These are phyloP conservation scores for Pezicula neosporulosa DNA, from an alignment of 2,329 filamentous ascomycete genomes.

Conservation along the genomic window DNA sequence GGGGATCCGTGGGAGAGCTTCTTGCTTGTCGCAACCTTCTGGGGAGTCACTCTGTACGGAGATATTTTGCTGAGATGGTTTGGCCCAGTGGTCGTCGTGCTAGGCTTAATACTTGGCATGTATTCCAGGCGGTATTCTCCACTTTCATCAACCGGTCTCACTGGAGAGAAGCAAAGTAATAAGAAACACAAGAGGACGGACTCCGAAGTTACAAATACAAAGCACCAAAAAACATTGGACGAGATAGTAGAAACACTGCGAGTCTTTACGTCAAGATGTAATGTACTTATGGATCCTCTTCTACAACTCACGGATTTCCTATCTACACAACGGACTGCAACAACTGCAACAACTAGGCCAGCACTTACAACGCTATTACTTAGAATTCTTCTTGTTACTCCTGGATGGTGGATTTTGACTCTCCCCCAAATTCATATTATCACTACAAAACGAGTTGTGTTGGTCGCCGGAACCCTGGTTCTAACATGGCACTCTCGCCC, in stretches of 20 bases:
- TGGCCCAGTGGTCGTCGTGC: slow-evolving; percentile 79
- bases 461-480: slow-evolving; percentile 82
- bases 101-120: slow-evolving; percentile 83
- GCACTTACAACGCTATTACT: slow-evolving; percentile 88
- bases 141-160: slow-evolving; percentile 80
- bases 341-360: slow-evolving; percentile 84
- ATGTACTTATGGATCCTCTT: slow-evolving; percentile 86
- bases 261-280: slow-evolving; percentile 86
- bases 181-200: slow-evolving; percentile 44
- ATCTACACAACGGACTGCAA: slow-evolving; percentile 84
- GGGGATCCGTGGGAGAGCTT: slow-evolving; percentile 97
- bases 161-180: slow-evolving; percentile 49
- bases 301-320: slow-evolving; percentile 89
- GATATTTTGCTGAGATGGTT: slow-evolving; percentile 77
- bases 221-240: slow-evolving; percentile 90
- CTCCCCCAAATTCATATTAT: slow-evolving; percentile 81
- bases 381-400: slow-evolving; percentile 82
- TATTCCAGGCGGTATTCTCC: slow-evolving; percentile 88
- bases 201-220: slow-evolving; percentile 59
- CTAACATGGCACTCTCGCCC: slow-evolving; percentile 91
- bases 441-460: slow-evolving; percentile 77
- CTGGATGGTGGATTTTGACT: slow-evolving; percentile 81
- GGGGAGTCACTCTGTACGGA: slow-evolving; percentile 82
- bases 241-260: slow-evolving; percentile 95
- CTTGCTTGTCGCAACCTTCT: slow-evolving; percentile 78